phyloP scores from a whole-genome alignment of 495 filamentous ascomycete genomes.

The Jackrogersella multiformis region DNA sequence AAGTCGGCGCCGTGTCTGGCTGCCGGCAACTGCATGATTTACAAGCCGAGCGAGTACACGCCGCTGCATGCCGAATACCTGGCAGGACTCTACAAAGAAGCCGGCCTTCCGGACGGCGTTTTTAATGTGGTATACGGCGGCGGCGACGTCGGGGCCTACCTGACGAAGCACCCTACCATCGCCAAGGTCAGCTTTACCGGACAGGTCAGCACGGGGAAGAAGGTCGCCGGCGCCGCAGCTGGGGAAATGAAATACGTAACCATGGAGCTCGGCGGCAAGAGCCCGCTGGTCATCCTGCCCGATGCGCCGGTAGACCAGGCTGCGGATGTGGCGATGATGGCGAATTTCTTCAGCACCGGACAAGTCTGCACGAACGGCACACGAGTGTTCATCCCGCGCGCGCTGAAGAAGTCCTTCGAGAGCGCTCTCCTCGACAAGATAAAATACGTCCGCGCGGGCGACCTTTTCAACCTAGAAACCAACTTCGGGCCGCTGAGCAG shows the following conservation, averaged over 20 bases:
- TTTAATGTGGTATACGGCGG: constrained; percentile 84
- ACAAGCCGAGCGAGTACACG: constrained; percentile 85
- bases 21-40: constrained; percentile 87
- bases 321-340: constrained; percentile 86
- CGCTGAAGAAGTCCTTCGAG: constrained; percentile 72
- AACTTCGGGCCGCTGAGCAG: constrained; percentile 83
- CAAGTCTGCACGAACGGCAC: constrained; percentile 90
- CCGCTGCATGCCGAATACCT: constrained; percentile 75
- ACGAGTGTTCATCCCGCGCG: constrained; percentile 73
- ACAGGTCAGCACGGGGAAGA: constrained; percentile 79
- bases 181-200: constrained; percentile 86
- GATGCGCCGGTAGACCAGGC: constrained; percentile 78
- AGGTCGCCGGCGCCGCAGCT: constrained; percentile 73
- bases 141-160: constrained; percentile 73
- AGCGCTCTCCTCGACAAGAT: constrained; percentile 71
- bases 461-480: constrained; percentile 71
- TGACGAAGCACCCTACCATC: constrained; percentile 72
- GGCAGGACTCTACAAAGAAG: constrained; percentile 74
- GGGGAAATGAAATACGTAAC: constrained; percentile 87
- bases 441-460: constrained; percentile 70
- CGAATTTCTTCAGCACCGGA: constrained; percentile 83
- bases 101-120: constrained; percentile 78
- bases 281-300: constrained; percentile 73
- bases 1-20: constrained; percentile 84
- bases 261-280: constrained; percentile 87